Evolutionary conservation across 148 eudicot genomes (phyloP), one percentile per base, ranked within the genome.

Genomic region (Nyssa sinensis): DNA sequence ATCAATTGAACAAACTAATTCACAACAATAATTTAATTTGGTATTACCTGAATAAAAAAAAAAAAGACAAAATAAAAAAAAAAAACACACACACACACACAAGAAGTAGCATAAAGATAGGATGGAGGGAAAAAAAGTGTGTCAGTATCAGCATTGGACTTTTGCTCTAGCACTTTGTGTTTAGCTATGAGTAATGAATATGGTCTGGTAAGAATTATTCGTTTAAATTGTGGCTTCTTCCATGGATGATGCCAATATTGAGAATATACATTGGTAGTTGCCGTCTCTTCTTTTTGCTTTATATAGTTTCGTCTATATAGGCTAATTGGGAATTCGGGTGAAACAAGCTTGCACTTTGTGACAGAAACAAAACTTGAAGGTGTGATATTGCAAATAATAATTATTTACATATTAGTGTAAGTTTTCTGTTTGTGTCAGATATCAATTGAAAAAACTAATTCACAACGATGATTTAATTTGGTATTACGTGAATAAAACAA

Each of bases 61-160:
- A n/a, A n/a, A n/a, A n/a, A n/a, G n/a, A n/a, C n/a, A n/a, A n/a
- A n/a, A n/a, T n/a, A n/a, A n/a, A n/a, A n/a, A n/a, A n/a, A n/a
- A n/a, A n/a, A n/a, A n/a, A n/a, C n/a, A n/a, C n/a, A n/a, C n/a
- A n/a, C n/a, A n/a, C n/a, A n/a, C n/a, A n/a, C n/a, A n/a, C n/a
- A n/a, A n/a, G n/a, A n/a, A n/a, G n/a, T n/a, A n/a, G n/a, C n/a
- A n/a, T n/a, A n/a, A n/a, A n/a, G n/a, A n/a, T n/a, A n/a, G n/a
- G n/a, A n/a, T n/a, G n/a, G n/a, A n/a, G n/a, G n/a, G n/a, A n/a
- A n/a, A n/a, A n/a, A n/a, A 39, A 85, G 68, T 83, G 86, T 87
- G 39, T 77, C 98, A 59, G 81, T 96, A 64, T 93, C 98, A 73
- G 93, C 95, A 59, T 28, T 96, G 88, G 98, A 93, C 62, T 88